These are phyloP conservation scores for Galeopsis tetrahit DNA, from an alignment of 257 asterid species.

Conservation along the genomic window DNA sequence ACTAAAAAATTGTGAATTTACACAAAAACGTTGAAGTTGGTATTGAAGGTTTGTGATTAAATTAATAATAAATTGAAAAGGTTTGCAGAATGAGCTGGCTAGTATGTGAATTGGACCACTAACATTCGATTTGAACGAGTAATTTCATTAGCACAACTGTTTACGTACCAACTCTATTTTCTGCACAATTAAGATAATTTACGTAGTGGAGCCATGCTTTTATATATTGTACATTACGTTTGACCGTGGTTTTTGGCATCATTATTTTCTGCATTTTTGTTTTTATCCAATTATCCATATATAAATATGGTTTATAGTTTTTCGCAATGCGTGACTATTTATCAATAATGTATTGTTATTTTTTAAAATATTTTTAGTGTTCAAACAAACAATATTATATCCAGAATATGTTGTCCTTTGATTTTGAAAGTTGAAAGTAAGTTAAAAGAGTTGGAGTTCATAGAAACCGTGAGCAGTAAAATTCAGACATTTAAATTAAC, in stretches of 20 bases:
- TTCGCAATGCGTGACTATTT: no score
- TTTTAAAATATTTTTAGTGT: no score
- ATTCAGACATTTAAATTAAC: background rate
- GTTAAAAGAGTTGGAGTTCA: background rate
- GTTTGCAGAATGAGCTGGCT: conserved; percentile 35
- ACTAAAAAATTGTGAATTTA: no score
- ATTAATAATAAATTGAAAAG: no score
- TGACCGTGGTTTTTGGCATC: conserved; percentile 36
- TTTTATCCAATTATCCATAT: no score
- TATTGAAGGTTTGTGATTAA: no score
- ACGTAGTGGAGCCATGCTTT: conserved; percentile 27
- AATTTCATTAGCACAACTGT: conserved; percentile 12
- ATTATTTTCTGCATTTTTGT: conserved; percentile 6
- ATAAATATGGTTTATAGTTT: no score
- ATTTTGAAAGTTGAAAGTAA: no score
- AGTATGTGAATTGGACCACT: conserved; percentile 35
- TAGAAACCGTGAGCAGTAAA: background rate
- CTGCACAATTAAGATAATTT: conserved; percentile 29
- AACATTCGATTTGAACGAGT: conserved; percentile 10
- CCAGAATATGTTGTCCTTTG: no score
- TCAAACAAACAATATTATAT: no score
- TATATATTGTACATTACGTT: conserved; percentile 37
- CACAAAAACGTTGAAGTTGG: no score
- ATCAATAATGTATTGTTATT: no score
- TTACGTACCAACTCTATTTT: conserved; percentile 25